Conservation (phyloP, 2,329 filamentous ascomycete genomes). For the Lachnellula subtilissima region DNA sequence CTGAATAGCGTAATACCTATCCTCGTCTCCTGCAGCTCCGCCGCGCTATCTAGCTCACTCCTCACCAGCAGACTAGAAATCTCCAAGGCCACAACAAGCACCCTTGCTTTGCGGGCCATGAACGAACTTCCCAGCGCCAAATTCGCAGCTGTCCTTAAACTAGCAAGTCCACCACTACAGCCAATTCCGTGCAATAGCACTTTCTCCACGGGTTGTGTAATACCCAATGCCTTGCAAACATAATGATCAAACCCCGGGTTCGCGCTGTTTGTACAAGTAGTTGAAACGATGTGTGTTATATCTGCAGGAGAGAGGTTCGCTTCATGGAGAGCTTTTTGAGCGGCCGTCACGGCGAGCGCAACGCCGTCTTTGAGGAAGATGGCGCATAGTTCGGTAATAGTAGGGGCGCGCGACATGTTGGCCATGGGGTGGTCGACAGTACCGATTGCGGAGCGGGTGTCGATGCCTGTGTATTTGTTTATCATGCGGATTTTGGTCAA, state of each 20-base stretch:
- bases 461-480: conserved; percentile 61
- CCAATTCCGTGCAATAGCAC: conserved; percentile 62
- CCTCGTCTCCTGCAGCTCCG: conserved; percentile 53
- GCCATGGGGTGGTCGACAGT: conserved; percentile 56
- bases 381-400: conserved; percentile 50
- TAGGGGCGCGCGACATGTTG: conserved; percentile 49
- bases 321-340: conserved; percentile 51
- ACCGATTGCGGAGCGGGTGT: conserved; percentile 57
- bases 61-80: conserved; percentile 56
- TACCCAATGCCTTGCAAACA: conserved; percentile 53
- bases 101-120: conserved; percentile 53
- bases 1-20: conserved; percentile 66
- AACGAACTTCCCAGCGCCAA: conserved; percentile 59
- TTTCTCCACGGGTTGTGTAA: conserved; percentile 56
- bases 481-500: conserved; percentile 60
- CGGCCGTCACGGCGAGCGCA: conserved; percentile 51
- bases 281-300: conserved; percentile 64
- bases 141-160: conserved; percentile 60
- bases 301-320: conserved; percentile 45
- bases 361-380: conserved; percentile 54
- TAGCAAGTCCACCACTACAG: conserved; percentile 59
- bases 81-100: conserved; percentile 62
- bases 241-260: conserved; percentile 66
- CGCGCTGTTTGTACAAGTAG: conserved; percentile 64
- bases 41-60: conserved; percentile 60